These are phyloP conservation scores for Cynara cardunculus DNA, from an alignment of 129 eudicot species.

Conservation along the genomic window DNA sequence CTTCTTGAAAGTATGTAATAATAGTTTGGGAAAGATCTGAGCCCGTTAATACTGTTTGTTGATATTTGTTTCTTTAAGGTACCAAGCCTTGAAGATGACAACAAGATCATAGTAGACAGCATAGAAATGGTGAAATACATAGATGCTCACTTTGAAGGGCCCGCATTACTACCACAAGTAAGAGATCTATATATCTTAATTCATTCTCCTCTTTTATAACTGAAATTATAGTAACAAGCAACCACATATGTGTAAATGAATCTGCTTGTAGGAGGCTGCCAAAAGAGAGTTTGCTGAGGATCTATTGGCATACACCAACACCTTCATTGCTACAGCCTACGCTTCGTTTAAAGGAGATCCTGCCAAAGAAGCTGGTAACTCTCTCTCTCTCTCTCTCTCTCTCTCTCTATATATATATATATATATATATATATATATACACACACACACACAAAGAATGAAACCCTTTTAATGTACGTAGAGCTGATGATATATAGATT, in stretches of 20 bases:
- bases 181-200: constrained; percentile 2
- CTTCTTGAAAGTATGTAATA: not conserved
- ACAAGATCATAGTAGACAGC: constrained; percentile 78
- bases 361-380: constrained; percentile 42
- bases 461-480: not conserved
- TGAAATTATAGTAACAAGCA: not conserved
- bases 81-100: constrained; percentile 85
- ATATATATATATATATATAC: too few relatives aligned
- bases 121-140: constrained; percentile 71
- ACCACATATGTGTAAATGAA: not conserved
- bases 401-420: not conserved
- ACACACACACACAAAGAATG: too few relatives aligned
- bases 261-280: constrained; percentile 43
- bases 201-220: not conserved
- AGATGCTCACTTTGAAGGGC: constrained; percentile 77
- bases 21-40: not conserved
- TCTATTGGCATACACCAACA: constrained; percentile 44
- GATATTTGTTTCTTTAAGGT: constrained; percentile 38
- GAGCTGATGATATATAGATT: not conserved
- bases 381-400: not conserved
- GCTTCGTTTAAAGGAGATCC: constrained; percentile 47
- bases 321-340: constrained; percentile 27
- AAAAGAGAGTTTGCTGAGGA: constrained; percentile 68
- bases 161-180: constrained; percentile 69
- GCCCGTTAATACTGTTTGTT: not conserved